Evolutionary conservation across 139 green algal genomes (phyloP), one percentile per base, ranked within the genome.

Genomic region (Pleodorina starrii): DNA sequence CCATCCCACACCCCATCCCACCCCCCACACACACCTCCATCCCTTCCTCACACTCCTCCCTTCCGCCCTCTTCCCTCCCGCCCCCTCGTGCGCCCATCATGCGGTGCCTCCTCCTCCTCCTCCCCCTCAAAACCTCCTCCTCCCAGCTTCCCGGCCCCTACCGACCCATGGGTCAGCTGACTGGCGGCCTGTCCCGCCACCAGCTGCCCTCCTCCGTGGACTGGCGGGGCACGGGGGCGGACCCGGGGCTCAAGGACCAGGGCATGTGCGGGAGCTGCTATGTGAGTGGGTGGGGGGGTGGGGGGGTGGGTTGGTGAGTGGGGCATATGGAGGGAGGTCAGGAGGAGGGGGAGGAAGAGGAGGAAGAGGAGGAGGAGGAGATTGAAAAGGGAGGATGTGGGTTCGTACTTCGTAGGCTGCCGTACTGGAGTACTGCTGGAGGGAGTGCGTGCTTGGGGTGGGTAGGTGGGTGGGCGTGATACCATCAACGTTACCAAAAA

Each of bases 221-320:
- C 92, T 96, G 93, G 92, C 35, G 92, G 0, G 92, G 91, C 57
- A 95, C 92, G 40, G 91, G 90, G 0, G 91, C 93, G 5, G 93
- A 94, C 66, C 59, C 88, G 11, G 88, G 83, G 7, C 80, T 95
- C 57, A 96, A 95, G 92, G 93, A 96, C 87, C 94, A 96, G 86
- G 78, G 54, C 78, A 85, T 85, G 78, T 85, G 78, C 38, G 78
- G 78, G 36, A 74, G 54, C 54, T 85, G 78, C 78, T 85, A 85
- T 23, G 78, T 85, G 57, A 73, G 78, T 71, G 17, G 9, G 4
- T 35, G 48, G 48, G 35, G 76, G 50, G 1, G 23, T n/a, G 29
- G 46, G 48, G 48, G 35, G 50, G 50, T 60, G 17, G 50, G 50
- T 60, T 60, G 50, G 50, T 60, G 50, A 60, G 50, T 14, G 50